phyloP scores from a whole-genome alignment of 176 grass and related monocot species.

The Carex myosuroides region DNA sequence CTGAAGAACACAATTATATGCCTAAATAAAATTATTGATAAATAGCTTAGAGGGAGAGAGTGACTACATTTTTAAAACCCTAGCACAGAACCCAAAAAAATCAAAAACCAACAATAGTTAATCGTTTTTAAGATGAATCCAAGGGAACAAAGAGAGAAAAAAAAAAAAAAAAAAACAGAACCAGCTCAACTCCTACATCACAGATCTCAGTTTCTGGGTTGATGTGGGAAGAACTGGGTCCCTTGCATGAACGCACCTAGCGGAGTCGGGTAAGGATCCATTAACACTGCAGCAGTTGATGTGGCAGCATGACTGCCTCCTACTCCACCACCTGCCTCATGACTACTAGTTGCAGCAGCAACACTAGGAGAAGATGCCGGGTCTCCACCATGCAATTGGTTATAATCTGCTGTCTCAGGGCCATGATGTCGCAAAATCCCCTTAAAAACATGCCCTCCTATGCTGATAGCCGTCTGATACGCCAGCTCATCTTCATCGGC shows the following conservation, averaged over 20 bases:
- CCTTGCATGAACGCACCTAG: slow-evolving; percentile 84
- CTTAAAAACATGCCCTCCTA: slow-evolving; percentile 89
- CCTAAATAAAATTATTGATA: slow-evolving; percentile 26
- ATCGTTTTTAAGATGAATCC: slow-evolving; percentile 16
- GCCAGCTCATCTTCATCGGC: slow-evolving; percentile 82
- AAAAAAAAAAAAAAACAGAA: background rate
- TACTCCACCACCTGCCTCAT: slow-evolving; percentile 18
- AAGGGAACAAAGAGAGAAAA: background rate
- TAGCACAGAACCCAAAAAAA: slow-evolving; percentile 8
- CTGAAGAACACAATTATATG: slow-evolving; percentile 15
- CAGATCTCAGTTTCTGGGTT: slow-evolving; percentile 59
- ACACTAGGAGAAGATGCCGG: slow-evolving; percentile 45
- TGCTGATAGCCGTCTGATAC: slow-evolving; percentile 92
- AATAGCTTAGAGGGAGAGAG: background rate
- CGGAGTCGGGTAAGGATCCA: slow-evolving; percentile 95
- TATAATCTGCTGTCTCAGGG: slow-evolving; percentile 53
- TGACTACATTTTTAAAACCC: slow-evolving; percentile 26
- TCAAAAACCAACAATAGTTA: slow-evolving; percentile 19
- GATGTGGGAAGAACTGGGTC: slow-evolving; percentile 99
- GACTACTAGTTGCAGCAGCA: slow-evolving; percentile 36
- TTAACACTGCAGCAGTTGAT: slow-evolving; percentile 43
- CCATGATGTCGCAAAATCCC: slow-evolving; percentile 88
- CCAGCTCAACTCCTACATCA: background rate
- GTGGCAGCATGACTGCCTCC: slow-evolving; percentile 21
- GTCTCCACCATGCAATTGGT: slow-evolving; percentile 37